phyloP scores from a whole-genome alignment of 371 early-diverging fungal genomes.

The Mucor sp. region DNA sequence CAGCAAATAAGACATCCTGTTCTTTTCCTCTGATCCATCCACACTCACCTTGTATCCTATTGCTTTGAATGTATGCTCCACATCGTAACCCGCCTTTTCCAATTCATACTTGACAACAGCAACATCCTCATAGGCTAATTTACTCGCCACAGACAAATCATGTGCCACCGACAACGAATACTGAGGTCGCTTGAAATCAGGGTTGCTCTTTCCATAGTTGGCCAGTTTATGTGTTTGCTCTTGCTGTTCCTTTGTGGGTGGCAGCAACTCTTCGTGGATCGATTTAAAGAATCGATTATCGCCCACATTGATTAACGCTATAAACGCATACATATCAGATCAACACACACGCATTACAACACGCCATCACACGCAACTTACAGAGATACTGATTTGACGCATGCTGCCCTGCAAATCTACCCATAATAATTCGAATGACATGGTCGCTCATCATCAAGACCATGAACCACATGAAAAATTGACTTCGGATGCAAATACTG shows the following conservation, averaged over 20 bases:
- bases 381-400: slow-evolving; percentile 32
- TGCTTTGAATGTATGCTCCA: slow-evolving; percentile 48
- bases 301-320: slow-evolving; percentile 42
- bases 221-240: not conserved
- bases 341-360: not conserved
- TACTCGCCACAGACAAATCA: slow-evolving; percentile 52
- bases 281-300: slow-evolving; percentile 32
- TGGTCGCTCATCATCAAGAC: slow-evolving; percentile 39
- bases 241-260: not conserved
- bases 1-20: not conserved
- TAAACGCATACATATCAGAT: not conserved
- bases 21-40: not conserved
- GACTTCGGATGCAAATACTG: slow-evolving; percentile 28
- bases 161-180: slow-evolving; percentile 58
- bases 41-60: slow-evolving; percentile 54
- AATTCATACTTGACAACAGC: slow-evolving; percentile 57
- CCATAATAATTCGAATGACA: slow-evolving; percentile 30
- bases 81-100: slow-evolving; percentile 52
- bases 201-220: not conserved
- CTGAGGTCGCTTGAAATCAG: slow-evolving; percentile 18
- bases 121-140: slow-evolving; percentile 60
- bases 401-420: slow-evolving; percentile 36
- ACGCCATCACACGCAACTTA: slow-evolving; percentile 8
- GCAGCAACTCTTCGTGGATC: not conserved
- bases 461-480: slow-evolving; percentile 44